A percentile compares a stretch with the other conserved stretches of the same genome.
phyloP scores from a whole-genome alignment of 108 stramenopile species.

The Cyclostephanos tholiformis region DNA sequence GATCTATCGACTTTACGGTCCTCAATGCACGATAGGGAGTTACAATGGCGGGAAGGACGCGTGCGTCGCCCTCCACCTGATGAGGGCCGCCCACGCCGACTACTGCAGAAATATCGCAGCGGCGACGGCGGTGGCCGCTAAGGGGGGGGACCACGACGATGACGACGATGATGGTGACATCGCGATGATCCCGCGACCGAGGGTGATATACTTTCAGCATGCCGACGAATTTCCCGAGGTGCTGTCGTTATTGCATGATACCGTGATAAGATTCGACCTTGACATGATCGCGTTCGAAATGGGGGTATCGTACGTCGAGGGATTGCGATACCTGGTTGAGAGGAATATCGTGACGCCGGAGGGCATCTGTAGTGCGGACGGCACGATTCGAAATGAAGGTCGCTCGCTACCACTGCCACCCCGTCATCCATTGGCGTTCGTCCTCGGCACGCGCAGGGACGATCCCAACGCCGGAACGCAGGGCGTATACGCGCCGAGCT shows the following conservation, averaged over 20 bases:
- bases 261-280: conserved; percentile 79
- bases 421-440: conserved; percentile 82
- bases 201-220: conserved; percentile 84
- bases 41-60: conserved; percentile 99
- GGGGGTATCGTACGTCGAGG: conserved; percentile 64
- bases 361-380: background rate
- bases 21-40: conserved; percentile 71
- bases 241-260: conserved; percentile 57
- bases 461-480: conserved; percentile 95
- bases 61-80: conserved; percentile 92
- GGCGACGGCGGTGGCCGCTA: conserved; percentile 18
- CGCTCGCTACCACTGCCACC: conserved; percentile 1
- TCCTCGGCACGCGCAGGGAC: conserved; percentile 90
- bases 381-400: too few relatives aligned
- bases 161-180: conserved; percentile 27
- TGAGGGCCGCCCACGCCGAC: conserved; percentile 89
- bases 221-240: conserved; percentile 84
- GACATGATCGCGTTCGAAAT: conserved; percentile 86
- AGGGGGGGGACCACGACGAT: conserved; percentile 30
- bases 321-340: conserved; percentile 71
- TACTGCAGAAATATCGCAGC: conserved; percentile 34
- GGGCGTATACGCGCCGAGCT: conserved; percentile 75
- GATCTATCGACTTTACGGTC: conserved; percentile 86
- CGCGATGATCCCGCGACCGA: conserved; percentile 55
- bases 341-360: conserved; percentile 30